Evolutionary conservation across 805 yeast genomes (phyloP).

Genomic region (Diddensiella transvaalensis): DNA sequence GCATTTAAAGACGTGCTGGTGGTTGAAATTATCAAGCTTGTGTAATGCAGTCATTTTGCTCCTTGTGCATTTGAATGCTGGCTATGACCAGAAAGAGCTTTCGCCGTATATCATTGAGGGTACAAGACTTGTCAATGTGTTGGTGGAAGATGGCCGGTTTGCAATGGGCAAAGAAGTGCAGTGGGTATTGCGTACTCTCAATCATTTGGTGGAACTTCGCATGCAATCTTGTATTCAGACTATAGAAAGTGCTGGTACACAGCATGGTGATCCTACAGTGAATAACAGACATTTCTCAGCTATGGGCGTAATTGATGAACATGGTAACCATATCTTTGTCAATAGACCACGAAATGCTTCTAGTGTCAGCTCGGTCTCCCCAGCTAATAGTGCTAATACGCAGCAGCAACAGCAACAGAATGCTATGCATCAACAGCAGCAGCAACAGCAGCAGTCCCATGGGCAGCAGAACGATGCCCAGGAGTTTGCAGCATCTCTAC

Average conservation of each 20-base stretch:
- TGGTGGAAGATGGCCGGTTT: constrained; percentile 26
- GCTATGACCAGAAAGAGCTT: constrained; percentile 29
- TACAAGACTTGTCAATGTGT: constrained; percentile 17
- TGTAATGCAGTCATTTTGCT: constrained; percentile 35
- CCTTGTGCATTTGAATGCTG: constrained; percentile 45
- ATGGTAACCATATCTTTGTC: constrained; percentile 14
- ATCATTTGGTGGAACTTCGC: constrained; percentile 47
- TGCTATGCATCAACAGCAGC: not conserved
- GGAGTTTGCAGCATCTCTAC: not conserved
- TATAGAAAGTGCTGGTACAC: constrained; percentile 44
- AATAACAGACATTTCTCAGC: constrained; percentile 48
- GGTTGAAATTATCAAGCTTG: constrained; percentile 42
- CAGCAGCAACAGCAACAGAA: not conserved
- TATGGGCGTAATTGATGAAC: constrained; percentile 39
- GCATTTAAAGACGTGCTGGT: constrained; percentile 40
- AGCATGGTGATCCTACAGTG: constrained; percentile 51
- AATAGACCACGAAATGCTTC: constrained; percentile 13
- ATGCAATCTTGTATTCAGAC: constrained; percentile 40
- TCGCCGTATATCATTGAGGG: constrained; percentile 18
- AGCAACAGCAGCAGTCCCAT: constrained; percentile 1
- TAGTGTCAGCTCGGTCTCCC: constrained; percentile 1
- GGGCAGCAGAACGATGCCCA: constrained; percentile 1
- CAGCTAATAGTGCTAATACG: not conserved
- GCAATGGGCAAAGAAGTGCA: constrained; percentile 55
- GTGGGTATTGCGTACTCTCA: constrained; percentile 59